Evolutionary conservation across 495 filamentous ascomycete species (phyloP).

Genomic region (Neurospora sp.): DNA sequence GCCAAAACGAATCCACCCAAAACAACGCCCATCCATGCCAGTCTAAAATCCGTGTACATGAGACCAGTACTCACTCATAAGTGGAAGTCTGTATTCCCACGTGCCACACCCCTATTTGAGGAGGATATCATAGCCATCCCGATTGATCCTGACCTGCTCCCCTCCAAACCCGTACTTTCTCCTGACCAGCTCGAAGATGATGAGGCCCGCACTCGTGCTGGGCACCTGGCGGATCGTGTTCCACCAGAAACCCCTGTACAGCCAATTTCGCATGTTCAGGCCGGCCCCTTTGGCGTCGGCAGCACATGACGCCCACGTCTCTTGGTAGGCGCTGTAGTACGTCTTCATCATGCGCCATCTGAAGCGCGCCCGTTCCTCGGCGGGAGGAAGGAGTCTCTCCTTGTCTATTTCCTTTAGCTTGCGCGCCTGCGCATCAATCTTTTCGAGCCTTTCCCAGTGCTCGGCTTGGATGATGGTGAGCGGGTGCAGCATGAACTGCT

Average conservation of each 20-base stretch:
- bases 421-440: conserved; percentile 52
- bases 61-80: neutral
- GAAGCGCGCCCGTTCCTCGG: conserved; percentile 11
- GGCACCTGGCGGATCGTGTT: conserved; percentile 74
- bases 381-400: conserved; percentile 4
- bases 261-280: conserved; percentile 54
- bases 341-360: conserved; percentile 45
- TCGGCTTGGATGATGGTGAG: conserved; percentile 62
- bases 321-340: conserved; percentile 67
- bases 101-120: conserved; percentile 27
- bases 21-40: neutral
- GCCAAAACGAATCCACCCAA: neutral
- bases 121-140: conserved; percentile 67
- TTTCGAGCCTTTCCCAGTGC: conserved; percentile 70
- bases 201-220: conserved; percentile 77
- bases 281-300: conserved; percentile 52
- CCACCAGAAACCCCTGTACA: conserved; percentile 67
- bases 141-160: conserved; percentile 47
- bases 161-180: conserved; percentile 62
- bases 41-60: neutral
- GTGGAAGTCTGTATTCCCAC: neutral
- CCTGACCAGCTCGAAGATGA: conserved; percentile 82
- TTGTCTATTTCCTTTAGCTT: conserved; percentile 30
- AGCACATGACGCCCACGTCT: conserved; percentile 61
- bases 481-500: conserved; percentile 74